phyloP scores from a whole-genome alignment of 2,329 filamentous ascomycete genomes.

The Stagonosporopsis tanaceti region DNA sequence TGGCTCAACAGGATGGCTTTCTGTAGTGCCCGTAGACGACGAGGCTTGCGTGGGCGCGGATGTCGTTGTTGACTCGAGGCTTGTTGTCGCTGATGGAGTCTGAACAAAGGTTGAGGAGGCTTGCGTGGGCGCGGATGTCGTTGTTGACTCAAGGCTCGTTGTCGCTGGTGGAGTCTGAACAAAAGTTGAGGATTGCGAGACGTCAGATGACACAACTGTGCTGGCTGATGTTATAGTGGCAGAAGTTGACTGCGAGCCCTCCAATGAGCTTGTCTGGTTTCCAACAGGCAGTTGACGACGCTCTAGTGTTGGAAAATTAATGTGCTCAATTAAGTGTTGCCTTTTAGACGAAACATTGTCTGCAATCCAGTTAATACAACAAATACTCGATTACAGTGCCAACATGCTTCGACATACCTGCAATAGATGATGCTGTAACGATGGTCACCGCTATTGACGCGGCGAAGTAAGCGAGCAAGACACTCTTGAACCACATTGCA shows the following conservation, averaged over 20 bases:
- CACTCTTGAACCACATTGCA: constrained; percentile 49
- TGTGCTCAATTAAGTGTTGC: constrained; percentile 1
- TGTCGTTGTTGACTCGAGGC: background rate
- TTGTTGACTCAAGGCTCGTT: background rate
- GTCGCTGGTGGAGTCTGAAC: background rate
- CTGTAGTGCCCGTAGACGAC: too few species aligned
- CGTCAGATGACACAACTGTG: background rate
- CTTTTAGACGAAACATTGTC: background rate
- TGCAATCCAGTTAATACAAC: background rate
- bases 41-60: background rate
- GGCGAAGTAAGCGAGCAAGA: constrained; percentile 28
- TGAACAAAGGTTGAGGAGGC: too few species aligned
- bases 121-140: background rate
- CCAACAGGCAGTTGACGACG: constrained; percentile 11
- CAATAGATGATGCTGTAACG: constrained; percentile 3
- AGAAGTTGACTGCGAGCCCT: background rate
- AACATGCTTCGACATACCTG: constrained; percentile 3
- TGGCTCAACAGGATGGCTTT: background rate
- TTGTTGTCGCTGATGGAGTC: background rate
- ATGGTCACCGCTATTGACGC: constrained; percentile 14
- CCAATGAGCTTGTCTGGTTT: constrained; percentile 17
- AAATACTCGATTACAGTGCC: background rate
- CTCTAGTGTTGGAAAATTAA: constrained; percentile 9
- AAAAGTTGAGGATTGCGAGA: background rate
- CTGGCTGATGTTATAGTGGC: background rate